Base-by-base conservation (phyloP, 1,139 yeast species). In the Meyerozyma athensensis region DNA sequence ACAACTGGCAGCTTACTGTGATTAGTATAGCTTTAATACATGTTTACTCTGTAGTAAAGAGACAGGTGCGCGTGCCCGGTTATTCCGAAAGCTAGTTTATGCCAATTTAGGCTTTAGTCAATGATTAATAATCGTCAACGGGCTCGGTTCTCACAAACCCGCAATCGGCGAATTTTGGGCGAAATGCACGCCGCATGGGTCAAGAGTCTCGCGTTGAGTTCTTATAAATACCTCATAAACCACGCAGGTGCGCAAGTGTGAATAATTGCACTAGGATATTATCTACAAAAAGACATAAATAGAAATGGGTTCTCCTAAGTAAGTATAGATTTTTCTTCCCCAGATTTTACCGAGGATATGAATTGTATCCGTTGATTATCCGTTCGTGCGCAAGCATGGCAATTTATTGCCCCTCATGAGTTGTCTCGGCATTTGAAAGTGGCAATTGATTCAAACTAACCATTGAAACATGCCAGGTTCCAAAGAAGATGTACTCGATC, bases 151-250 rank as follows among this genome's bases (percentile, higher is more conserved):
- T 28, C 32, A 28, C 32, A 28, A 16, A 17, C 13, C 32, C 32
- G 32, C n/a, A 18, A 28, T 28, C 20, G 32, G 32, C 19, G 20
- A 28, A 17, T 28, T 28, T 28, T 28, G 32, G 21, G 32, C 32
- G 20, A 28, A 18, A 10, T 18, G 32, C 32, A 28, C 32, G 32
- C 32, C 19, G 28, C 28, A 10, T 24, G 5, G 28, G 28, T 13
- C 28, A 28, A 17, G 5, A n/a, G 10, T 28, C 8, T 12, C 32
- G 19, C 32, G 14, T 24, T 24, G 17, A n/a, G 28, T 24, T 24
- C 28, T 24, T 24, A 24, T 24, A 24, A 24, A 24, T 24, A 24
- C 28, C 28, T 24, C 28, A 24, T 24, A 24, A 12, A 24, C 14
- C 28, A 12, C 26, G 28, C 14, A 8, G 5, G 12, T 24, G 26